Evolutionary conservation across 1,284 basidiomycete species (phyloP), one percentile per base, ranked within the genome.

Genomic region (Apiotrichum mycotoxinovorans): DNA sequence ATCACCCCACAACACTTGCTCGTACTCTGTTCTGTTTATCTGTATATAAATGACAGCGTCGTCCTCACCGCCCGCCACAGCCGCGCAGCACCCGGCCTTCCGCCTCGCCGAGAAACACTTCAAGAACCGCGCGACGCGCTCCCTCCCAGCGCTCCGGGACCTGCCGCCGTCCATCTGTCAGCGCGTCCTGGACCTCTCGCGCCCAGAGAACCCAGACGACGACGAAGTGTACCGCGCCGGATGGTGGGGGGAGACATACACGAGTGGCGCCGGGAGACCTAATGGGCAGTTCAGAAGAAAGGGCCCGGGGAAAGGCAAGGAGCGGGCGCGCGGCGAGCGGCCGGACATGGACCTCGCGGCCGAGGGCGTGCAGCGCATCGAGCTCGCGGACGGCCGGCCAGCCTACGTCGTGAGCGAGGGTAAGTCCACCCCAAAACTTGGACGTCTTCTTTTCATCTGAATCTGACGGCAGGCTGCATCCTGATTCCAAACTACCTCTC

Each of bases 401-500:
- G 74, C 58, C 14, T 78, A 63, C 48, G 55, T 78, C 9, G 66
- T 78, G 1, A 64, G 66, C 2, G 66, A 72, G 15, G 76, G 75
- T 76, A 43, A 17, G 18, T 38, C 22, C n/a, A n/a, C n/a, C n/a
- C n/a, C n/a, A n/a, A n/a, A n/a, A n/a, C n/a, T n/a, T n/a, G n/a
- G n/a, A n/a, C n/a, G n/a, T n/a, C n/a, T n/a, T n/a, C n/a, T n/a
- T n/a, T n/a, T n/a, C n/a, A n/a, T n/a, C 26, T 35, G n/a, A 27
- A 17, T 27, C 52, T 54, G n/a, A 56, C 46, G 3, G 8, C 57
- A 94, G 92, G 92, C 20, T 83, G 94, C 25, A 85, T 94, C 20
- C 72, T 94, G 20, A 77, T 95, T 5, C 91, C 91, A 9, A 79
- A 80, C 1, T 91, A 87, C 68, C 67, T 94, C 17, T 77, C 83